A percentile compares a stretch with the other conserved stretches of the same genome.
These are phyloP conservation scores for Phlyctochytrium bullatum DNA, from an alignment of 192 early-diverging fungal genomes.

Conservation along the genomic window DNA sequence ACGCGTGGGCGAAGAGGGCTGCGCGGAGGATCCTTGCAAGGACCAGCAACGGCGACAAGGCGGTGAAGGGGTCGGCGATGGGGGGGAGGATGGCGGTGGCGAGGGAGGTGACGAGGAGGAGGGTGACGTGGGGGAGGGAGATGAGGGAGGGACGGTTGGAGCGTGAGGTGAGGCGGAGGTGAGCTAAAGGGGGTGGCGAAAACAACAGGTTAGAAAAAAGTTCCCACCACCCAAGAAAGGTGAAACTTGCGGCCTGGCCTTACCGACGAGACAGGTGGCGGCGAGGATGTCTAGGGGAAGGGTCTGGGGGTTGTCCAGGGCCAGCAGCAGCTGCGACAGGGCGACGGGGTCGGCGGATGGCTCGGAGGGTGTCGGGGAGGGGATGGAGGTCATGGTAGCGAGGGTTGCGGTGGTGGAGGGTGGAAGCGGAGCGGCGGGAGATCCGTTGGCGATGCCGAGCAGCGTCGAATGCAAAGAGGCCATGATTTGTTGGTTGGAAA, in stretches of 20 bases:
- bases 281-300: background rate
- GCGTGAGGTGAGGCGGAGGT: background rate
- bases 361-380: too few species aligned
- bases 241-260: too few species aligned
- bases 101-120: background rate
- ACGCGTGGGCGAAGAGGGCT: too few species aligned
- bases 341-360: too few species aligned
- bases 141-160: slow-evolving; percentile 1
- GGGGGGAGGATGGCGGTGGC: background rate
- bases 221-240: too few species aligned
- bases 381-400: too few species aligned
- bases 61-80: background rate
- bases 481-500: too few species aligned
- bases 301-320: background rate
- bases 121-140: background rate
- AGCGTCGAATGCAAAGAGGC: too few species aligned
- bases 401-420: too few species aligned
- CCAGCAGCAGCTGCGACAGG: background rate
- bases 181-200: background rate
- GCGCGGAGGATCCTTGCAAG: background rate
- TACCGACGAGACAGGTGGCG: background rate
- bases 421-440: too few species aligned
- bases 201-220: too few species aligned
- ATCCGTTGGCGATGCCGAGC: too few species aligned
- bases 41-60: background rate